Conservation (phyloP, 1,139 yeast species). For the Hansenula sp. region DNA sequence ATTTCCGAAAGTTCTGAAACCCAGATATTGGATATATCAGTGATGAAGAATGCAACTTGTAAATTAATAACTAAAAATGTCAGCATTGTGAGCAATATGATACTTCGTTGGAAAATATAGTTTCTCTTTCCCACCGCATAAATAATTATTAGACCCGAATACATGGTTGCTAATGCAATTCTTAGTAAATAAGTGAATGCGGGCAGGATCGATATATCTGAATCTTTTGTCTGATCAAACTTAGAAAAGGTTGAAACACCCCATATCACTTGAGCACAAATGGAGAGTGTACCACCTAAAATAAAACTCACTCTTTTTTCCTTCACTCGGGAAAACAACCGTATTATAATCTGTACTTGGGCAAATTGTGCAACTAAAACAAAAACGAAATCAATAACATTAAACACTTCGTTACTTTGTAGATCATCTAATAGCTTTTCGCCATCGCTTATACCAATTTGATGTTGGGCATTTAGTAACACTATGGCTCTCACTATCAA, state of each 20-base stretch:
- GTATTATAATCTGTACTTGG: slow-evolving; percentile 73
- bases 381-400: slow-evolving; percentile 59
- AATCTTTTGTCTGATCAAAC: slow-evolving; percentile 26
- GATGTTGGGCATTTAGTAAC: slow-evolving; percentile 44
- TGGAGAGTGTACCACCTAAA: slow-evolving; percentile 53
- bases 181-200: slow-evolving; percentile 77
- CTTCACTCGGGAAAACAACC: slow-evolving; percentile 63
- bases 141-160: slow-evolving; percentile 61
- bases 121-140: slow-evolving; percentile 53
- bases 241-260: slow-evolving; percentile 54
- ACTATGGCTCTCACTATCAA: slow-evolving; percentile 45
- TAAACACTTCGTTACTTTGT: slow-evolving; percentile 44
- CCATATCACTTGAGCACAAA: slow-evolving; percentile 66
- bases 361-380: slow-evolving; percentile 61
- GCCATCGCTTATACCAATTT: slow-evolving; percentile 53
- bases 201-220: slow-evolving; percentile 60
- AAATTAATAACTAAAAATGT: slow-evolving; percentile 57
- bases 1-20: slow-evolving; percentile 69
- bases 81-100: slow-evolving; percentile 52
- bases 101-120: slow-evolving; percentile 46
- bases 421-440: slow-evolving; percentile 43
- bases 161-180: slow-evolving; percentile 69
- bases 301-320: slow-evolving; percentile 66
- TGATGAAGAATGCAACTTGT: slow-evolving; percentile 71
- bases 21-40: slow-evolving; percentile 73